Percentiles rank a stretch among this genome's conserved stretches.
Evolutionary conservation across 768 basidiomycete species (phyloP).

Genomic region (Podaxis sp.): DNA sequence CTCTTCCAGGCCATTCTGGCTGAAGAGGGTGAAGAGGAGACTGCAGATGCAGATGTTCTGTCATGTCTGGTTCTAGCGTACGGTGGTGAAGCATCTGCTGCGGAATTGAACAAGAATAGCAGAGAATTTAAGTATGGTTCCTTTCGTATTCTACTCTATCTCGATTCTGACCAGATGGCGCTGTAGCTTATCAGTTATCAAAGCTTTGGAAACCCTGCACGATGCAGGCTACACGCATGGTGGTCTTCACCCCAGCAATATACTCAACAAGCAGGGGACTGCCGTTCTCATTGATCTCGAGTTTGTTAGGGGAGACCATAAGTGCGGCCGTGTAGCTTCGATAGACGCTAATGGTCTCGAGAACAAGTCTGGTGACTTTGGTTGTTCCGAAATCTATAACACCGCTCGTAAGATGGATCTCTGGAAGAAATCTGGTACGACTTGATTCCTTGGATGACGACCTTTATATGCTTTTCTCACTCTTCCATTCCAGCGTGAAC

Average conservation of each 20-base stretch:
- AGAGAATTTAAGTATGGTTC: conserved; percentile 11
- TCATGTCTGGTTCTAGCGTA: conserved; percentile 14
- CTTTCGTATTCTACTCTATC: neutral
- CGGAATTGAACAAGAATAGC: conserved; percentile 11
- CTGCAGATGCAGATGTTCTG: conserved; percentile 2
- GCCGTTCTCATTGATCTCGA: conserved; percentile 15
- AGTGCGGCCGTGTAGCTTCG: conserved; percentile 12
- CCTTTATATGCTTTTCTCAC: neutral
- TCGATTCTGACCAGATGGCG: neutral
- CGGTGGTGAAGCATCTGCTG: conserved; percentile 3
- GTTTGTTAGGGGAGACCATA: conserved; percentile 11
- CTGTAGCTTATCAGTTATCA: conserved; percentile 8
- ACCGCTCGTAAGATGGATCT: conserved; percentile 15
- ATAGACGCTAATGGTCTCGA: conserved; percentile 6
- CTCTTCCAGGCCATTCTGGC: conserved; percentile 1
- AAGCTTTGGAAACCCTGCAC: conserved; percentile 11
- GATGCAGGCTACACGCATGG: conserved; percentile 14
- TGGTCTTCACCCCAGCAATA: conserved; percentile 11
- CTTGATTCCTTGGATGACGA: neutral
- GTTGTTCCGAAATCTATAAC: conserved; percentile 13
- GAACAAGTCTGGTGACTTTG: conserved; percentile 14
- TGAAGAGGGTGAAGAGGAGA: conserved; percentile 1
- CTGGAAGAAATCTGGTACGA: conserved; percentile 16
- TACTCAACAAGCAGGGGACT: conserved; percentile 5
- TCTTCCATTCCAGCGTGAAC: neutral